A percentile compares a stretch with the other conserved stretches of the same genome.
These are phyloP conservation scores for Casuarina glauca DNA, from an alignment of 306 rosid species.

Conservation along the genomic window DNA sequence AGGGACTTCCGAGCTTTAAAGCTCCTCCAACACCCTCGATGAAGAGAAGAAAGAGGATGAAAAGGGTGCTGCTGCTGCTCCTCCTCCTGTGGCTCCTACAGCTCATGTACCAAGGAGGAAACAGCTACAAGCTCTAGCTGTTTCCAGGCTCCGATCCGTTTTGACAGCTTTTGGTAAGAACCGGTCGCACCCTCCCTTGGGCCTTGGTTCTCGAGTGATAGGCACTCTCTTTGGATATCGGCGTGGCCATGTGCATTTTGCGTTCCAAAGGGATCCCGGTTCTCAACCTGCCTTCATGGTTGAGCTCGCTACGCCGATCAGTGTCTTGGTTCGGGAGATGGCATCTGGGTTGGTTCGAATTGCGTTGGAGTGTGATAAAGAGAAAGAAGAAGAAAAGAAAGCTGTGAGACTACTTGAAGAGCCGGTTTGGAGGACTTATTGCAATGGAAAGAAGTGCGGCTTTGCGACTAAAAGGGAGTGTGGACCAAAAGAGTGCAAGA, in stretches of 20 bases:
- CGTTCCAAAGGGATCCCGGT: constrained; percentile 77
- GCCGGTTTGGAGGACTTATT: constrained; percentile 83
- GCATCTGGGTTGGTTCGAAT: constrained; percentile 96
- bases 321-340: constrained; percentile 94
- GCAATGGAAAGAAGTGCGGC: constrained; percentile 93
- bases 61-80: constrained; percentile 18
- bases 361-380: constrained; percentile 87
- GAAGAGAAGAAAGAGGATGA: constrained; percentile 35
- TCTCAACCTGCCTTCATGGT: constrained; percentile 82
- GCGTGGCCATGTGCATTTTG: constrained; percentile 90
- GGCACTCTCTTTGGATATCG: constrained; percentile 93
- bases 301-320: constrained; percentile 91
- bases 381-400: constrained; percentile 45
- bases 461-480: constrained; percentile 87
- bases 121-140: constrained; percentile 65
- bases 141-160: constrained; percentile 75
- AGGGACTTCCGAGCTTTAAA: constrained; percentile 38
- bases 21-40: constrained; percentile 45
- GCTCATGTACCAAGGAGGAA: constrained; percentile 42
- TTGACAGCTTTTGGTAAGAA: constrained; percentile 66
- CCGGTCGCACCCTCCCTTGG: constrained; percentile 55
- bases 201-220: constrained; percentile 71
- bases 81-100: constrained; percentile 14
- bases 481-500: constrained; percentile 79
- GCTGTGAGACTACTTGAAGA: constrained; percentile 66